These are phyloP conservation scores for Geotrichum aggregatum DNA, from an alignment of 1,139 yeast species.

Conservation along the genomic window DNA sequence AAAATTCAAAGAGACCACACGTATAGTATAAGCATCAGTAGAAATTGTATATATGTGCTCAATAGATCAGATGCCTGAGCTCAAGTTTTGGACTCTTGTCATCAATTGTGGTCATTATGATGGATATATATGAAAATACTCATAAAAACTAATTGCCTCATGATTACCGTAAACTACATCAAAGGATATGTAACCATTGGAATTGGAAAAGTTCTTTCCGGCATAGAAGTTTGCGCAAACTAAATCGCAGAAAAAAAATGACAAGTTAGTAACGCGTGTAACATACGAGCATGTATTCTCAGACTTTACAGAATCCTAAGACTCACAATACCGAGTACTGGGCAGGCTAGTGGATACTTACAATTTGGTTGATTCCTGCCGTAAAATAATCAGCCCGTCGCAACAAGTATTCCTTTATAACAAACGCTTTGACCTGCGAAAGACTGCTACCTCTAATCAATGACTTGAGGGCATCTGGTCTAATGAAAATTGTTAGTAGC, in stretches of 20 bases:
- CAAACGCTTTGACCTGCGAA: slow-evolving; percentile 60
- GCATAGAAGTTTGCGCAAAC: not conserved
- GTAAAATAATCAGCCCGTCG: slow-evolving; percentile 58
- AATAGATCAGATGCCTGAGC: too few relatives aligned
- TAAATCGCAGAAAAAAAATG: not conserved
- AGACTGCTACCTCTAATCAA: slow-evolving; percentile 80
- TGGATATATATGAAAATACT: too few relatives aligned
- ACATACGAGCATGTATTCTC: too few relatives aligned
- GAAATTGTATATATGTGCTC: too few relatives aligned
- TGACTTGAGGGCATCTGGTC: slow-evolving; percentile 64
- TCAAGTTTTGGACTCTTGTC: too few relatives aligned
- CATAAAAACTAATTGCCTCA: too few relatives aligned
- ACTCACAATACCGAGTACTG: too few relatives aligned
- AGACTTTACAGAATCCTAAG: not conserved
- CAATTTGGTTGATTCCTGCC: slow-evolving; percentile 17
- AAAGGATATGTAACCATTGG: slow-evolving; percentile 13
- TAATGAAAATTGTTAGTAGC: slow-evolving; percentile 12
- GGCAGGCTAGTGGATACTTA: too few relatives aligned
- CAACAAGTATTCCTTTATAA: slow-evolving; percentile 64
- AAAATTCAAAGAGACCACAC: too few relatives aligned
- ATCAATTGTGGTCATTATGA: too few relatives aligned
- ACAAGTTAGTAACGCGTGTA: too few relatives aligned
- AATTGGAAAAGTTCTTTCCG: slow-evolving; percentile 5
- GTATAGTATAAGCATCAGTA: too few relatives aligned
- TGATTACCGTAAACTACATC: not conserved